Evolutionary conservation across 768 basidiomycete genomes (phyloP), one percentile per base, ranked within the genome.

Genomic region (Pholiota microspora): DNA sequence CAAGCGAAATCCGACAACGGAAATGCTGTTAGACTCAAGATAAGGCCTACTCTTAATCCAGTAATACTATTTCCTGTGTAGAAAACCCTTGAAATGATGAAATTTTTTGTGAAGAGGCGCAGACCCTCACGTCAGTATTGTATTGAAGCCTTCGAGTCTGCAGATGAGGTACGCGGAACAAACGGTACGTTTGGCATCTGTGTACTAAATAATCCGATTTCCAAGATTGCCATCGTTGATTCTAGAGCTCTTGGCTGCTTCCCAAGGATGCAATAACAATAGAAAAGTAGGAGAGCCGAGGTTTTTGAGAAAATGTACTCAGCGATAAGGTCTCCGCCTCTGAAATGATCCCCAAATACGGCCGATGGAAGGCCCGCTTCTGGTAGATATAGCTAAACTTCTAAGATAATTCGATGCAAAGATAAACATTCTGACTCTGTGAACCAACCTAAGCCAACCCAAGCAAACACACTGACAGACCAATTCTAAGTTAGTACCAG

Each of bases 401-500:
- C n/a, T n/a, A n/a, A n/a, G n/a, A n/a, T n/a, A n/a, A n/a, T n/a
- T n/a, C n/a, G n/a, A n/a, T n/a, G n/a, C n/a, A n/a, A n/a, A n/a
- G n/a, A n/a, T n/a, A n/a, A n/a, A n/a, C n/a, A n/a, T n/a, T n/a
- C n/a, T n/a, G n/a, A n/a, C n/a, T n/a, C n/a, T n/a, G n/a, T n/a
- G n/a, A 25, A 34, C 42, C 7, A 29, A 52, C 5, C 18, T 9
- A 24, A 18, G 18, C n/a, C 4, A 34, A n/a, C 10, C 29, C 34
- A 48, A 31, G 9, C 13, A 25, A 31, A n/a, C 24, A 40, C 16
- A 8, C 13, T 16, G 27, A 15, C 21, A 31, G 29, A 9, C 21
- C 9, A 16, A 42, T 18, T 23, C 21, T 42, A 42, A 42, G 18
- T 75, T 73, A 94, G 71, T 94, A 94, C 92, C 92, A 94, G 25